Evolutionary conservation across 2,329 filamentous ascomycete species (phyloP).

Genomic region (Colletotrichum sublineola): DNA sequence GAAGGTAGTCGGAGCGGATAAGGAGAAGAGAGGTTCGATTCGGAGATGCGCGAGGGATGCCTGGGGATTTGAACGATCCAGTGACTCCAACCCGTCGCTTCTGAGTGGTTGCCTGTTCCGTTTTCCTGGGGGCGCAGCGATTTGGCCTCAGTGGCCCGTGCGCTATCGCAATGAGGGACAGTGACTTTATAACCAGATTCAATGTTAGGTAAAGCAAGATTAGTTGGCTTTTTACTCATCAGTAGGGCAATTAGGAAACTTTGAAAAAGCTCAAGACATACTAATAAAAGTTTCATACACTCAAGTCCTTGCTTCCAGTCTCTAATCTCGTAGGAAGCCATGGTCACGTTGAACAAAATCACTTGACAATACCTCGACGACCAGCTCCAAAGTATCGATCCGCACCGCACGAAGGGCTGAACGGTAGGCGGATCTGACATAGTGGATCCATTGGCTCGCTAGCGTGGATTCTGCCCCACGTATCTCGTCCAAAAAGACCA

Average conservation of each 20-base stretch:
- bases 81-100: constrained; percentile 28
- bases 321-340: too few species aligned
- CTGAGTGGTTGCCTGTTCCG: constrained; percentile 28
- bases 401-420: constrained; percentile 25
- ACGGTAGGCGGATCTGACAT: constrained; percentile 19
- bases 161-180: neutral
- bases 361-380: neutral
- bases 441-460: constrained; percentile 1
- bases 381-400: constrained; percentile 2
- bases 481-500: constrained; percentile 9
- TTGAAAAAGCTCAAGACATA: too few species aligned
- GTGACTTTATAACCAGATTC: constrained; percentile 14
- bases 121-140: constrained; percentile 33
- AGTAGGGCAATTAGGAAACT: too few species aligned
- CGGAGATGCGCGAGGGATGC: constrained; percentile 37
- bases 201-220: neutral
- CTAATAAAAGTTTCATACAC: too few species aligned
- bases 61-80: constrained; percentile 40
- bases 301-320: fast-evolving
- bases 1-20: constrained; percentile 35
- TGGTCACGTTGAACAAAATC: fast-evolving
- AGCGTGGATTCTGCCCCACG: neutral
- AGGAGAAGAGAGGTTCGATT: constrained; percentile 21
- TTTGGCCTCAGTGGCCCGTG: constrained; percentile 43
- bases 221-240: fast-evolving